Evolutionary conservation across 768 basidiomycete genomes (phyloP), one percentile per base, ranked within the genome.

Genomic region (Boletellus emodensis): DNA sequence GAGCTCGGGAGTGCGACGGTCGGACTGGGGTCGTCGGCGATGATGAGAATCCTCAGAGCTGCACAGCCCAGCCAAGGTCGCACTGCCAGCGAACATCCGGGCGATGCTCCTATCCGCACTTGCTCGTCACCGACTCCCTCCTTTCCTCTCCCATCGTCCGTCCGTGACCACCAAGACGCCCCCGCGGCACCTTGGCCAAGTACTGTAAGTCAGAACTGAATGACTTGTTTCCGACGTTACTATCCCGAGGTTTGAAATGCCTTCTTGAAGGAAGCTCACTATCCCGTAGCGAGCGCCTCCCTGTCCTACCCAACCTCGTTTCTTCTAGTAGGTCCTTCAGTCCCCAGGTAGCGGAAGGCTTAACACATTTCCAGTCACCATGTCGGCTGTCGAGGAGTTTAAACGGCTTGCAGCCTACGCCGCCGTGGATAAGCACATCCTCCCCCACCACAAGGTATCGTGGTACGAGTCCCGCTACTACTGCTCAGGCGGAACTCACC

Each of bases 351-450:
- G 9, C 18, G 20, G 14, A 42, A 26, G 24, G 20, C 15, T 5
- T 47, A 41, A 63, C 30, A 12, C 20, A 2, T 32, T 32, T 32
- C 18, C 8, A 60, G 55, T 28, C 32, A 18, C 22, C 35, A 52
- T 81, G 57, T 75, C 73, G 36, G 63, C 65, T 5, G 73, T 98
- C 36, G 95, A 98, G 61, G 77, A 78, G 46, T 84, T 93, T 15
- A 99, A 99, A 71, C 78, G 81, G 46, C 77, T 95, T 15, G 96
- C 96, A 9, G 96, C 96, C 3, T 94, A 83, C 71, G 88, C 90
- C 1, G 96, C 96, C 0, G 95, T 99, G 2, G 95, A 98, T 65
- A 78, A 82, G 44, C 88, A 97, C 70, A 78, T 99, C 30, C 77
- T 78, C 49, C 80, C 85, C 24, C 79, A 91, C 58, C 87, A 97